Percentiles rank a stretch among this genome's conserved stretches.
Evolutionary conservation across 2,329 filamentous ascomycete genomes (phyloP).

Genomic region (Zasmidium angulare): DNA sequence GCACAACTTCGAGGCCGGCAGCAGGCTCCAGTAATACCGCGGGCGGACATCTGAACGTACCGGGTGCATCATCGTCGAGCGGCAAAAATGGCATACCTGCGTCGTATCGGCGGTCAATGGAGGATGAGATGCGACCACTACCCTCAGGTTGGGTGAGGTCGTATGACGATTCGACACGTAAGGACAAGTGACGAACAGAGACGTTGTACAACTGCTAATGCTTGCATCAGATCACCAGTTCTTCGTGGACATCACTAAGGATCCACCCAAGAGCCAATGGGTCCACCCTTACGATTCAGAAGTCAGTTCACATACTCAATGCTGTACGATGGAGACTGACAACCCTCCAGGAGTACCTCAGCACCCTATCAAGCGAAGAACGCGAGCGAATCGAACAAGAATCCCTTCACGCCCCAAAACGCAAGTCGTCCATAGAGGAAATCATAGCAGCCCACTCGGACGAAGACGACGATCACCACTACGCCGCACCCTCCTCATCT

Average conservation of each 20-base stretch:
- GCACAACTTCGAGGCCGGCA: constrained; percentile 12
- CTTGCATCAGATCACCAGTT: constrained; percentile 55
- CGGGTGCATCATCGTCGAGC: constrained; percentile 23
- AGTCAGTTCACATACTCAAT: not conserved
- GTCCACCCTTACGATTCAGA: constrained; percentile 62
- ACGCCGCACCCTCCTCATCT: constrained; percentile 14
- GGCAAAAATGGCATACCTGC: constrained; percentile 51
- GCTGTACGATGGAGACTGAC: not conserved
- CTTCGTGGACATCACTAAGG: constrained; percentile 59
- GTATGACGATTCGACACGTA: constrained; percentile 43
- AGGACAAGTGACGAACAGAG: no score
- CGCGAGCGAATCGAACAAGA: constrained; percentile 47
- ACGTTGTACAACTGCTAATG: no score
- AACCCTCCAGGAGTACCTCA: constrained; percentile 44
- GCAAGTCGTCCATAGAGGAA: constrained; percentile 37
- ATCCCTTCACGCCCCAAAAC: constrained; percentile 32
- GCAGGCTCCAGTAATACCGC: constrained; percentile 10
- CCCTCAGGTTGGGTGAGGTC: constrained; percentile 59
- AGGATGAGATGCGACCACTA: constrained; percentile 58
- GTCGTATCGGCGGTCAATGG: constrained; percentile 57
- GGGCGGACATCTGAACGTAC: constrained; percentile 26
- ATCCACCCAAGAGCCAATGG: constrained; percentile 61
- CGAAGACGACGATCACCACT: constrained; percentile 36
- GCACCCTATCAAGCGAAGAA: constrained; percentile 49
- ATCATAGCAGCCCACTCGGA: constrained; percentile 50